Evolutionary conservation across 2,329 filamentous ascomycete species (phyloP), one percentile per base, ranked within the genome.

Genomic region (Lecanicillium sp.): DNA sequence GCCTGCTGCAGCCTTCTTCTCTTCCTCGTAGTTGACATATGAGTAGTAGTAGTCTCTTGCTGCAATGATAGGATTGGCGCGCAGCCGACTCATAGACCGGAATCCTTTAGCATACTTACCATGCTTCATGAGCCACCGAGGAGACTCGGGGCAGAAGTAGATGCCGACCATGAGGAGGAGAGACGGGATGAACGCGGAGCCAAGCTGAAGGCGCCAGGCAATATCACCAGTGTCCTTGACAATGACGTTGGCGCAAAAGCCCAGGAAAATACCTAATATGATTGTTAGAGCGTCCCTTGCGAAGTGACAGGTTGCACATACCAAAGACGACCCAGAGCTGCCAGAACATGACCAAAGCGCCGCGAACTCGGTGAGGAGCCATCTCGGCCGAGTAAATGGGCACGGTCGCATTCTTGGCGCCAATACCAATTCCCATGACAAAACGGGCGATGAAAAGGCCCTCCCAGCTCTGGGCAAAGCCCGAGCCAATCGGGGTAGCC

Each of bases 301-400:
- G 36, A 35, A 11, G 42, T 30, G 48, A 48, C n/a, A n/a, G 11
- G 22, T 7, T 7, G 22, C 22, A 38, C 47, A 38, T 31, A 50
- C 40, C 50, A 4, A 39, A 34, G 16, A 49, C 53, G 33, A 59
- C 54, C 52, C 57, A 61, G 8, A 60, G 50, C 44, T 60, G 70
- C 83, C 84, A 90, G 47, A 79, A 80, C 83, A 90, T 89, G 47
- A 88, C 83, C 3, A 90, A 65, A 9, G 80, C 83, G 45, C 83
- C 81, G 47, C 82, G 73, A 36, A 85, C 76, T 1, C 66, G 53
- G 1, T 80, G 75, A 0, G 83, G 82, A 0, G 78, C 72, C 43
- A 75, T 83, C 53, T 87, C 83, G 2, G 83, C 82, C 0, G 80
- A 79, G 51, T 84, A 88, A 29, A 88, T 78, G 0, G 84, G 83